Evolutionary conservation across 495 filamentous ascomycete genomes (phyloP).

Genomic region (Pyrenula massariospora): DNA sequence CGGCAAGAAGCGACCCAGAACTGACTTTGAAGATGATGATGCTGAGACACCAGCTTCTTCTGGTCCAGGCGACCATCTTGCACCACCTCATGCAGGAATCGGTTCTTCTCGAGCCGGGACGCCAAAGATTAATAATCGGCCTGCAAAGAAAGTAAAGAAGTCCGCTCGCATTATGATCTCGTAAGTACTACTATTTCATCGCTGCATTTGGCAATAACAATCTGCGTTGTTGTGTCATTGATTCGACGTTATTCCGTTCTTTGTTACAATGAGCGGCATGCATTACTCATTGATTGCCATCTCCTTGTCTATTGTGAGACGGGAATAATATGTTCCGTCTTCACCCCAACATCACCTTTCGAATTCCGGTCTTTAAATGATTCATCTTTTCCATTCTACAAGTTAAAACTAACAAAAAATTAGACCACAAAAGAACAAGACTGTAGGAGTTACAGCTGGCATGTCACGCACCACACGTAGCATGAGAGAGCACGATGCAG

Average conservation of each 20-base stretch:
- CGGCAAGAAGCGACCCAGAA: conserved; percentile 4
- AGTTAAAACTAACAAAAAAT: conserved; percentile 1
- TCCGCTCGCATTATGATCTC: conserved; percentile 56
- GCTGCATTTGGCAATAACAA: no score
- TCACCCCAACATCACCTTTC: no score
- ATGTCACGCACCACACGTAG: conserved; percentile 18
- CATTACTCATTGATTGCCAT: no score
- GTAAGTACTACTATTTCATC: conserved; percentile 33
- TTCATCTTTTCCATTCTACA: no score
- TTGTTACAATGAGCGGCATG: no score
- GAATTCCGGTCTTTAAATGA: no score
- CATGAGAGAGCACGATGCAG: conserved; percentile 12
- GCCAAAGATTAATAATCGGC: conserved; percentile 31
- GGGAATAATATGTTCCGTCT: no score
- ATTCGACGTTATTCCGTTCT: no score
- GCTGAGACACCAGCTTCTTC: conserved; percentile 9
- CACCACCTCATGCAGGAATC: conserved; percentile 25
- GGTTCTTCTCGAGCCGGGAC: conserved; percentile 44
- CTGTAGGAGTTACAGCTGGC: conserved; percentile 18
- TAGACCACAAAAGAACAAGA: conserved; percentile 28
- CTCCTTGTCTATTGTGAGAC: no score
- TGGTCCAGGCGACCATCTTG: conserved; percentile 11
- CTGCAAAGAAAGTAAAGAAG: conserved; percentile 41
- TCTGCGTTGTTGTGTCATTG: no score
- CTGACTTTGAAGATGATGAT: conserved; percentile 6